Base-by-base conservation (phyloP, 2,329 filamentous ascomycete genomes). In the Fulvia fulva region DNA sequence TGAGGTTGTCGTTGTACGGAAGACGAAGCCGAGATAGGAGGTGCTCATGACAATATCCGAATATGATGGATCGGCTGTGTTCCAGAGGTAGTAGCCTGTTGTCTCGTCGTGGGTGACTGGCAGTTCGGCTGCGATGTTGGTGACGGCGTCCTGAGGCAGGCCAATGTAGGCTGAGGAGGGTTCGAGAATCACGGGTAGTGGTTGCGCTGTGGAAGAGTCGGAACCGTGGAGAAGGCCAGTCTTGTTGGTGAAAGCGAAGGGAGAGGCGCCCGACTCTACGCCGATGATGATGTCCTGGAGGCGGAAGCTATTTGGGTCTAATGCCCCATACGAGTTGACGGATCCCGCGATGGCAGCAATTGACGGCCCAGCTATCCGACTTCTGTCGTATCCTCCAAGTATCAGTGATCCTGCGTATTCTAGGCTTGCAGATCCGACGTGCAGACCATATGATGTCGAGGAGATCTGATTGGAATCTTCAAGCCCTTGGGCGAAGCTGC, bases 261-360 rank as follows among this genome's bases (percentile, higher is more conserved):
- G 51, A 0, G 76, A 78, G 12, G 59, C 68, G 1, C 77, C 77
- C n/a, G 66, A 65, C 5, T 74, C 67, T 19, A 78, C 74, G 1
- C 71, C 73, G 21, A 80, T 72, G n/a, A 66, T 63, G 34, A 80
- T 74, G 51, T 79, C 77, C 11, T 70, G 65, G 6, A 80, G 57
- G 6, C 62, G 53, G 9, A 68, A 54, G 2, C 44, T 46, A 32
- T 41, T 53, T 8, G 51, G 21, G 21, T 44, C 51, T 1, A 55
- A 56, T 2, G 56, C 37, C 14, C 47, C 47, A 7, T 50, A 32
- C 5, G 47, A 50, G 25, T 50, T 50, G 3, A 32, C 21, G 26
- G 26, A 50, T 11, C 47, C 47, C 32, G 47, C 23, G 23, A 50
- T 50, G 7, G 47, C 23, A 16, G 8, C 26, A 32, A 52, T 65